Evolutionary conservation across 169 alveolate genomes (phyloP).

Genomic region (Cytauxzoon felis): DNA sequence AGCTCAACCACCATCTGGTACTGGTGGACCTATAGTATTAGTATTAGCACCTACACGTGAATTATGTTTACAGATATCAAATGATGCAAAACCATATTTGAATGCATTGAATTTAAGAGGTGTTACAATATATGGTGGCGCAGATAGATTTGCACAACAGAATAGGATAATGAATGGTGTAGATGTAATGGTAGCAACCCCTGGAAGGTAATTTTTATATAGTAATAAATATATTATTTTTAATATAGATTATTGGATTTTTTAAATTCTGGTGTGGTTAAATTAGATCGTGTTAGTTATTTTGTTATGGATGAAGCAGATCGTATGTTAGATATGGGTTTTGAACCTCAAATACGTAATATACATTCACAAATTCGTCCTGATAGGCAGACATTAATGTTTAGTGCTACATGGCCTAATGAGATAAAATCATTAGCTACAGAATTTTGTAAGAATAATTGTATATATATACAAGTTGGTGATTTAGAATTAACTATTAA

Average conservation of each 20-base stretch:
- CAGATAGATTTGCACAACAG: constrained; percentile 66
- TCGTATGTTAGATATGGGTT: constrained; percentile 96
- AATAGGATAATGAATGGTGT: constrained; percentile 83
- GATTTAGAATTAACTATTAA: constrained; percentile 81
- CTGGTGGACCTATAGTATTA: constrained; percentile 55
- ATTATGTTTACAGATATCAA: constrained; percentile 81
- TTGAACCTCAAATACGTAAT: constrained; percentile 87
- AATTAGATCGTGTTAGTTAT: constrained; percentile 85
- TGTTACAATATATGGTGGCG: constrained; percentile 85
- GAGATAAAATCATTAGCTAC: constrained; percentile 82
- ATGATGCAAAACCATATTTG: constrained; percentile 68
- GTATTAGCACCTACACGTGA: constrained; percentile 86
- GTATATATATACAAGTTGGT: constrained; percentile 87
- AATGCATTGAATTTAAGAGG: constrained; percentile 67
- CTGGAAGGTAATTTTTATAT: constrained; percentile 88
- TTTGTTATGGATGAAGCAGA: constrained; percentile 97
- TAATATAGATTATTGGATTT: constrained; percentile 84
- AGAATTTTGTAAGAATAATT: constrained; percentile 82
- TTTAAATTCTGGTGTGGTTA: constrained; percentile 79
- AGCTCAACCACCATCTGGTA: constrained; percentile 68
- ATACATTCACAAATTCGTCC: constrained; percentile 87
- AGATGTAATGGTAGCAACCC: constrained; percentile 94
- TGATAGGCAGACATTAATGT: constrained; percentile 87
- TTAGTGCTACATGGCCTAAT: constrained; percentile 93
- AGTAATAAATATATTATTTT: too few relatives aligned